Conservation (phyloP, 805 yeast genomes). For the Ogataea trehalophila region DNA sequence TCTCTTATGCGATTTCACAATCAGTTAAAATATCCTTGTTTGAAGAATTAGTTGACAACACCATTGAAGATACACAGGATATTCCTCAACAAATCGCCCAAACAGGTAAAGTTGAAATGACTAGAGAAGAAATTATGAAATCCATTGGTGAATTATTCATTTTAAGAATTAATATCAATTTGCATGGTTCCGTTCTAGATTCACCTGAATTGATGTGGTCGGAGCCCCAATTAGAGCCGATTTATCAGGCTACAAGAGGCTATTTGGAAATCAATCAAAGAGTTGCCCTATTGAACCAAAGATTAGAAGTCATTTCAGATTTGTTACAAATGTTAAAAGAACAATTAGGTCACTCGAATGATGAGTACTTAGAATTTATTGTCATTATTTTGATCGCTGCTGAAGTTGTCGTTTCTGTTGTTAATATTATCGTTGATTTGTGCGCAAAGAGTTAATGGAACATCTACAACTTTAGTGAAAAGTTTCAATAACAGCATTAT, state of each 20-base stretch:
- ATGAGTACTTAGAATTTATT: slow-evolving; percentile 85
- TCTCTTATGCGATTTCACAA: slow-evolving; percentile 94
- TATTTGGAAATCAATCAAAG: slow-evolving; percentile 93
- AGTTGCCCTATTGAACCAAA: slow-evolving; percentile 81
- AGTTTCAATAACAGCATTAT: no score
- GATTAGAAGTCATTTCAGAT: slow-evolving; percentile 91
- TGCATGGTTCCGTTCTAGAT: slow-evolving; percentile 86
- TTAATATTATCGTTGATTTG: slow-evolving; percentile 56
- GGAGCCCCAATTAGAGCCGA: slow-evolving; percentile 96
- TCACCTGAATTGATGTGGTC: slow-evolving; percentile 99
- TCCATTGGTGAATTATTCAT: slow-evolving; percentile 95
- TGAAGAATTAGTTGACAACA: slow-evolving; percentile 93
- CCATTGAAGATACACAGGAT: slow-evolving; percentile 95
- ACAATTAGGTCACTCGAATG: slow-evolving; percentile 92
- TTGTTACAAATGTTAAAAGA: slow-evolving; percentile 93
- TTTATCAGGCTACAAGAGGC: slow-evolving; percentile 95
- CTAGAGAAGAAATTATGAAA: slow-evolving; percentile 92
- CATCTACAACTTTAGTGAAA: no score
- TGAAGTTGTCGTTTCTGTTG: slow-evolving; percentile 82
- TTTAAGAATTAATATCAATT: slow-evolving; percentile 71
- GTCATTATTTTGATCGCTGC: slow-evolving; percentile 89
- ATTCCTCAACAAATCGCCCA: slow-evolving; percentile 94
- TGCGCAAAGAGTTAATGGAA: slow-evolving; percentile 18
- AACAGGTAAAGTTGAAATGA: slow-evolving; percentile 93
- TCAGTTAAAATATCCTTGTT: slow-evolving; percentile 91